Base-by-base conservation (phyloP, 108 stramenopile species). In the Bacterosira constricta region DNA sequence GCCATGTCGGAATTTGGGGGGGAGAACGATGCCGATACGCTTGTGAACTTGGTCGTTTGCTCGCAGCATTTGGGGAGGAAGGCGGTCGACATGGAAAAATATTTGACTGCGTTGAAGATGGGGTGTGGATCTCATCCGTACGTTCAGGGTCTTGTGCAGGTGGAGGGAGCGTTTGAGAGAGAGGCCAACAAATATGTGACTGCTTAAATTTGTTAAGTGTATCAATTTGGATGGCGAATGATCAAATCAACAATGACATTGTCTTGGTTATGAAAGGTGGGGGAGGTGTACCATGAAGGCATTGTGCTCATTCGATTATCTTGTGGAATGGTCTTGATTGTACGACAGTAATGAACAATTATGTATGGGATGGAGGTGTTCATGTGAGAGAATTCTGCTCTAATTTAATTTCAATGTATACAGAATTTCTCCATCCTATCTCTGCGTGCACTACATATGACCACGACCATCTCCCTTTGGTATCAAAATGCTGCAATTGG, bases 21-120 rank as follows among this genome's bases (percentile, higher is more conserved):
- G 27, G 54, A 56, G 23, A 77, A 75, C 47, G 83, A 93, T 69
- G 74, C 88, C 6, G 97, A 99, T 69, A 90, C 96, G 13, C 72
- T 99, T 66, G 82, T 96, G 54, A 99, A 99, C 71, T 56, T 96
- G 53, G 85, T 98, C 55, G 90, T 91, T 29, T 93, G 89, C 71
- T 83, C 56, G 46, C 87, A 95, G 51, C 91, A 97, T 52, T 73
- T 95, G 73, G 88, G 85, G 73, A 91, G 80, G 82, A 87, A 63
- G 63, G 79, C 8, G 53, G 78, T 53, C 63, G 69, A 83, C 23
- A 18, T 68, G 51, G 62, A 76, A 8, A 38, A 54, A 20, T 84
- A 76, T 80, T 42, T 75, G 37, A 68, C 50, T 60, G 64, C 87
- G 15, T 67, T 95, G 64, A 87, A 88, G 62, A 42, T 56, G n/a